phyloP scores from a whole-genome alignment of 1,139 yeast species.

The Geotrichum fermentans region DNA sequence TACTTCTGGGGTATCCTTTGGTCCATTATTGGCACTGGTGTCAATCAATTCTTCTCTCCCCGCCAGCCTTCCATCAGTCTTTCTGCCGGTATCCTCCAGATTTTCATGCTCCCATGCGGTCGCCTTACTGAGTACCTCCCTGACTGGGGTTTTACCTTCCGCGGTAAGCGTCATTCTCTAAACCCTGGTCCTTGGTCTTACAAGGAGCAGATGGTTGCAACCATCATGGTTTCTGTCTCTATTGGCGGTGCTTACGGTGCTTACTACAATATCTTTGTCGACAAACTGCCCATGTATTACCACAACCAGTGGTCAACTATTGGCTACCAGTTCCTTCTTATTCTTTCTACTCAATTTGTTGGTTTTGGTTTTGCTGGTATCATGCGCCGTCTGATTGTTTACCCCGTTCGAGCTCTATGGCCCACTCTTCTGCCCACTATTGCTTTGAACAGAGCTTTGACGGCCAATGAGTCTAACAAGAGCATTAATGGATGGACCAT shows the following conservation, averaged over 20 bases:
- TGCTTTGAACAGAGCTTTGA: constrained; percentile 20
- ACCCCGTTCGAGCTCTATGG: constrained; percentile 50
- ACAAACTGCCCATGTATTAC: constrained; percentile 38
- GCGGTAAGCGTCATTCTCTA: constrained; percentile 40
- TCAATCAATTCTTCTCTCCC: constrained; percentile 54
- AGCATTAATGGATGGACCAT: constrained; percentile 46
- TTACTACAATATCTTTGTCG: constrained; percentile 40
- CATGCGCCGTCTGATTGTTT: constrained; percentile 48
- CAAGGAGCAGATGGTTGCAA: constrained; percentile 64
- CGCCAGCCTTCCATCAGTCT: constrained; percentile 50
- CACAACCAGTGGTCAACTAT: constrained; percentile 39
- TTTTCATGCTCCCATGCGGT: constrained; percentile 55
- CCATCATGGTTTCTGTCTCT: constrained; percentile 32
- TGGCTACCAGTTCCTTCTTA: constrained; percentile 45
- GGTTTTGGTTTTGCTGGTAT: constrained; percentile 56
- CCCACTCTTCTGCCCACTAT: constrained; percentile 45
- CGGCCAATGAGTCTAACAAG: constrained; percentile 20
- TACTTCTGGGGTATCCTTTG: constrained; percentile 53
- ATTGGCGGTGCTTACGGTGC: constrained; percentile 35
- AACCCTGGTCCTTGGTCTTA: constrained; percentile 62
- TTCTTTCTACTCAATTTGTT: constrained; percentile 46
- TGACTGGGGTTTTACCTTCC: constrained; percentile 43
- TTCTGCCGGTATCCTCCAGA: constrained; percentile 47
- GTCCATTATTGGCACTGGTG: constrained; percentile 51
- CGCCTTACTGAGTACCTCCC: constrained; percentile 41